Evolutionary conservation across 139 green algal genomes (phyloP), one percentile per base, ranked within the genome.

Genomic region (Volvox reticuliferus): DNA sequence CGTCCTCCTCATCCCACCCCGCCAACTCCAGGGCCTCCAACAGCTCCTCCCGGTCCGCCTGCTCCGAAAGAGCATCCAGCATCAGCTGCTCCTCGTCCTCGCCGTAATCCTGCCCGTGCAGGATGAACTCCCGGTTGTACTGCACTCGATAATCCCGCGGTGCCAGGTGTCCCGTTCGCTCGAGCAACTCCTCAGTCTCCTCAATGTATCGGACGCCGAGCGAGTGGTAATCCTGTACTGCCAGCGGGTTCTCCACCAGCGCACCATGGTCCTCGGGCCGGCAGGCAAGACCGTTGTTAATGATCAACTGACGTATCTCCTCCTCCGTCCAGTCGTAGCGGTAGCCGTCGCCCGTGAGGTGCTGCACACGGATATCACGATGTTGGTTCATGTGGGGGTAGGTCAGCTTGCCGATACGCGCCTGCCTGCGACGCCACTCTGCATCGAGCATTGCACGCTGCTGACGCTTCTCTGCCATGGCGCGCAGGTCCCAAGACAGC

Each of bases 131-230:
- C 22, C 73, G 22, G 61, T 90, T 81, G 67, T 91, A 91, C 26
- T 80, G 35, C 35, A 33, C 69, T 20, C 75, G 50, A 1, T 89
- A 69, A 9, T 83, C 37, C 28, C 71, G n/a, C 16, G 24, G 62
- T 16, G 86, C 92, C 78, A 93, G n/a, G 77, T 93, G 92, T 22
- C 92, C 92, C 1, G 91, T 92, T 22, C 83, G 71, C 76, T 91
- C 87, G 77, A 94, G 77, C 32, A 94, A 80, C 82, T 94, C 92
- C 87, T 94, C 92, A 26, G 92, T 94, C 62, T 94, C 92, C 88
- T 93, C 90, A 12, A 94, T 89, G 28, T 89, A 88, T 12, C 78
- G 30, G 77, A 94, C 92, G 13, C 90, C 92, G 36, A 93, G 87
- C 22, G 83, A 86, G 17, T 94, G 76, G 87, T 91, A 91, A 35